Base-by-base conservation (phyloP, 2,329 filamentous ascomycete genomes). In the Diaporthe vexans region DNA sequence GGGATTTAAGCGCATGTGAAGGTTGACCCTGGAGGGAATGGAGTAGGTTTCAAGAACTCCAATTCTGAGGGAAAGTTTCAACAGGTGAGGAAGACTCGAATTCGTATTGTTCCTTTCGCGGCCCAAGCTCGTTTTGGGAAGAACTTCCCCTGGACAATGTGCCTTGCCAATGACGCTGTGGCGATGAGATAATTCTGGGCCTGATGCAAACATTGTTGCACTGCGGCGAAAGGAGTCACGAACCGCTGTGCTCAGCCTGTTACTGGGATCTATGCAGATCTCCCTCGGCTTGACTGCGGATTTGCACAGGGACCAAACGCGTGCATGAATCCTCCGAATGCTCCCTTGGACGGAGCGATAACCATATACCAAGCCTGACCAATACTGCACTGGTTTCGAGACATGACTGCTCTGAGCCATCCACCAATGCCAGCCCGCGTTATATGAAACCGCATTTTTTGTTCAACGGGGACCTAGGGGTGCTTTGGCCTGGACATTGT, bases 41-140 rank as follows among this genome's bases (percentile, higher is more conserved):
- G 61, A 29, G 61, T 21, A 37, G 33, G 61, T 67, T 67, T 67
- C 63, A 67, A 35, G 24, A 52, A n/a, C n/a, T 37, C 11, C 46
- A 52, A 51, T 52, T 40, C n/a, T 67, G 46, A 52, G 63, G 29
- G 29, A 40, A 67, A 67, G 63, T 67, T 67, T 67, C 63, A 67
- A 52, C 46, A 67, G 46, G 29, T 67, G 29, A 67, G 63, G 24
- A 26, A 13, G 13, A 40, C 46, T 67, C 63, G 63, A 67, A 15
- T 52, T 52, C 63, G 63, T 52, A 40, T 52, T 67, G 63, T 67
- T 40, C 21, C 37, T 40, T 37, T 67, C 63, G 63, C 63, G 46
- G 63, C 63, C 48, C 63, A 67, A 40, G 4, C 63, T 67, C 33
- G n/a, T 67, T 67, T 67, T 67, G 43, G 63, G 46, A 67, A 67